Percentiles rank a stretch among this genome's conserved stretches.
These are phyloP conservation scores for Aquilaria sinensis DNA, from an alignment of 345 rosid species.

Conservation along the genomic window DNA sequence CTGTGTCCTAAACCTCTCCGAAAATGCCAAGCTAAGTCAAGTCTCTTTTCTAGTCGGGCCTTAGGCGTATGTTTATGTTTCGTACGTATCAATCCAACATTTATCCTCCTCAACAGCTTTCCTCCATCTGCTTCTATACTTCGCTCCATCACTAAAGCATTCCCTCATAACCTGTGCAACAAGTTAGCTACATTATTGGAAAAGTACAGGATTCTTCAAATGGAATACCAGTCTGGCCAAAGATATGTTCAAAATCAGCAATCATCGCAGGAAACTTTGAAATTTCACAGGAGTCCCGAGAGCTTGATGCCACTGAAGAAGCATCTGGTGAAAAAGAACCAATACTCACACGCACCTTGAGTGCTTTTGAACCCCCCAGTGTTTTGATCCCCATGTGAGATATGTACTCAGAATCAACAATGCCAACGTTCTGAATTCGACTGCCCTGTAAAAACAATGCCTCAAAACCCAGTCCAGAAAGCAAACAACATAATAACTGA, in stretches of 20 bases:
- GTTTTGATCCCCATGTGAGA: constrained; percentile 59
- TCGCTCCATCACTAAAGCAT: constrained; percentile 43
- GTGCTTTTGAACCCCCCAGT: constrained; percentile 46
- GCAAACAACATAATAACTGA: neutral
- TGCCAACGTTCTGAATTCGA: constrained; percentile 57
- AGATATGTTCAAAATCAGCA: too few relatives aligned
- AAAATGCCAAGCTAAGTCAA: too few relatives aligned
- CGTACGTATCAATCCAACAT: constrained; percentile 49
- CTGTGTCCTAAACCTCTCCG: too few relatives aligned
- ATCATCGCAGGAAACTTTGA: too few relatives aligned
- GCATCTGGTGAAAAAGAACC: too few relatives aligned
- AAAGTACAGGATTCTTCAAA: too few relatives aligned
- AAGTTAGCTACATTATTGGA: neutral
- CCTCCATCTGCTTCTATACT: constrained; percentile 64
- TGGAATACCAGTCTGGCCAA: too few relatives aligned
- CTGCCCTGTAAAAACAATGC: constrained; percentile 46
- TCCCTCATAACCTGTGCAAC: constrained; percentile 11
- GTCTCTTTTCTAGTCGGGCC: too few relatives aligned
- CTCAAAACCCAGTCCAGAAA: neutral
- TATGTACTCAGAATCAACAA: constrained; percentile 74
- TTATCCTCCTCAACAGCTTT: constrained; percentile 53
- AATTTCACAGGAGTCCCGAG: too few relatives aligned
- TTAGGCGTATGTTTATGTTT: neutral
- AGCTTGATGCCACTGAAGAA: too few relatives aligned
- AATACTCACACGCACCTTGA: constrained; percentile 3